These are phyloP conservation scores for Mollisiaceae sp. DNA, from an alignment of 2,329 filamentous ascomycete genomes.

Conservation along the genomic window DNA sequence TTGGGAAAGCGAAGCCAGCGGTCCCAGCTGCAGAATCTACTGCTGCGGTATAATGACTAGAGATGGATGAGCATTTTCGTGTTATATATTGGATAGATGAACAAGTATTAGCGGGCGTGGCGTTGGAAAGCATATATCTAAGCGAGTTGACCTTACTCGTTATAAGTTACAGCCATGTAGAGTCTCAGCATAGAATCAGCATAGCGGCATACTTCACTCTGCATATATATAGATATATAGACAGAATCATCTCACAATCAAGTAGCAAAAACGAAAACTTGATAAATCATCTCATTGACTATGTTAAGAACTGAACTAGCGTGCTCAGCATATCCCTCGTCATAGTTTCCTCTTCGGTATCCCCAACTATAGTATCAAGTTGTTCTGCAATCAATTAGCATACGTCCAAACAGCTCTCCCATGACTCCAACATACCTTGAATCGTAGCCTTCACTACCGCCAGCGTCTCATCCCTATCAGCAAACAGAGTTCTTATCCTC, in stretches of 20 bases:
- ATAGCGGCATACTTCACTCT: not conserved
- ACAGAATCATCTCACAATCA: not conserved
- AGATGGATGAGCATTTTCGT: not conserved
- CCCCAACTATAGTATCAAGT: slow-evolving; percentile 61
- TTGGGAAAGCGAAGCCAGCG: slow-evolving; percentile 8
- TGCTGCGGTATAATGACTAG: not conserved
- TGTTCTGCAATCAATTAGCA: slow-evolving; percentile 54
- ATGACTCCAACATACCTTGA: slow-evolving; percentile 52
- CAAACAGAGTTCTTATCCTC: slow-evolving; percentile 67
- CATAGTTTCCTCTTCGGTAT: slow-evolving; percentile 56
- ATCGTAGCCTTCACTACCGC: slow-evolving; percentile 69
- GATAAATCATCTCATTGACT: slow-evolving; percentile 26
- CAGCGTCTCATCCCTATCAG: slow-evolving; percentile 70
- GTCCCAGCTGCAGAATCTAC: not conserved
- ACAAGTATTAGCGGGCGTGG: not conserved
- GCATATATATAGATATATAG: not conserved
- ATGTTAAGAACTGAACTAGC: slow-evolving; percentile 54
- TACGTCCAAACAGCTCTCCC: not conserved
- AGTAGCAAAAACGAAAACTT: not conserved
- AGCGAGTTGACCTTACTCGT: not conserved
- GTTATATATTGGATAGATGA: not conserved
- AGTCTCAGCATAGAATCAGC: not conserved
- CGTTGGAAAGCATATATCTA: not conserved
- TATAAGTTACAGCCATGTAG: not conserved
- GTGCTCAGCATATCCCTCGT: slow-evolving; percentile 70